These are phyloP conservation scores for Ophiocordyceps robertsii DNA, from an alignment of 2,329 filamentous ascomycete species.

Conservation along the genomic window DNA sequence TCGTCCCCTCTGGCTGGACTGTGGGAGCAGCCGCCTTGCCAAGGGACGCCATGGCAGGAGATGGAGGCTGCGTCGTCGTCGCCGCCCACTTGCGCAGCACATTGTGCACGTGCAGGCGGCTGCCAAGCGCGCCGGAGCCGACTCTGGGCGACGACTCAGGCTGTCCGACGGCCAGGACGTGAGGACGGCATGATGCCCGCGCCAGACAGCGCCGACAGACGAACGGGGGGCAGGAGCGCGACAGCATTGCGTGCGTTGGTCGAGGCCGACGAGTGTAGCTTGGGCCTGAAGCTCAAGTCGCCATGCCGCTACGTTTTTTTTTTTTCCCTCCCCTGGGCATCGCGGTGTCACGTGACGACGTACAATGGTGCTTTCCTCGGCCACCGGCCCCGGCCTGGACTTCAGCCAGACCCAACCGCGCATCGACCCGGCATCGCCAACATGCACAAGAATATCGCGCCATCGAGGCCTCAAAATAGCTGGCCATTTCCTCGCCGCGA, in stretches of 20 bases:
- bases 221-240: conserved; percentile 13
- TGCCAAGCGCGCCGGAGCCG: not conserved
- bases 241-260: conserved; percentile 14
- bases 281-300: not conserved
- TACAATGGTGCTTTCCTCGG: too few species aligned
- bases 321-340: too few species aligned
- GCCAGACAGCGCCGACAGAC: conserved; percentile 20
- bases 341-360: not conserved
- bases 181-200: not conserved
- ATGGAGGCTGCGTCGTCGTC: not conserved
- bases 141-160: not conserved
- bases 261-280: not conserved
- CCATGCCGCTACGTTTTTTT: not conserved
- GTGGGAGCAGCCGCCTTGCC: not conserved
- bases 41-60: not conserved
- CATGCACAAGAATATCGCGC: too few species aligned
- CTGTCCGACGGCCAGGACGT: not conserved
- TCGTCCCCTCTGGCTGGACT: not conserved
- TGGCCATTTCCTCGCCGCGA: too few species aligned
- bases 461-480: too few species aligned
- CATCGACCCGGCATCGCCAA: too few species aligned
- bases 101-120: not conserved
- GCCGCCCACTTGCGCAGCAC: not conserved
- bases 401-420: too few species aligned
- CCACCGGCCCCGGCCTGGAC: too few species aligned